Conservation (phyloP, 2,329 filamentous ascomycete species). For the Parastagonospora nodorum region DNA sequence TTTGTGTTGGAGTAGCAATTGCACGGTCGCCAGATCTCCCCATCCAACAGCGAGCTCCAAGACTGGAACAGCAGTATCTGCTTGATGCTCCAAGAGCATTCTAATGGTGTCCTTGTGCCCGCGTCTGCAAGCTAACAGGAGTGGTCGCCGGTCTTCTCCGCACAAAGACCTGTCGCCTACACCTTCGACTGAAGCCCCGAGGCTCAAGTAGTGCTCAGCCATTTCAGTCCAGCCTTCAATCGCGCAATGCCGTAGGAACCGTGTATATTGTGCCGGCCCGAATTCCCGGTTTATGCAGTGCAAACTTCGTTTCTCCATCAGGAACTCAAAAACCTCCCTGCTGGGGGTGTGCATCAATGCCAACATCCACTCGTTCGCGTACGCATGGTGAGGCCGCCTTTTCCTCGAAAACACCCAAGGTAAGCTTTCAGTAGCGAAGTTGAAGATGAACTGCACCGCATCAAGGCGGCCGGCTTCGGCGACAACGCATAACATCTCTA, state of each 20-base stretch:
- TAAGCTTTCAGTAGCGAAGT: not conserved
- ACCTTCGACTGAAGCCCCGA: slow-evolving; percentile 5
- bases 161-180: no score
- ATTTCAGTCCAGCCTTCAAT: slow-evolving; percentile 5
- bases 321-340: not conserved
- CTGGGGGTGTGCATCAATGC: slow-evolving; percentile 2
- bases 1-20: not conserved
- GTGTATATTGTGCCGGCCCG: slow-evolving; percentile 1
- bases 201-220: slow-evolving; percentile 1
- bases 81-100: not conserved
- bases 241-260: slow-evolving; percentile 2
- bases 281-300: slow-evolving; percentile 40
- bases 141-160: not conserved
- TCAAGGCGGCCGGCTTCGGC: not conserved
- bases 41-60: not conserved
- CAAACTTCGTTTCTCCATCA: slow-evolving; percentile 1
- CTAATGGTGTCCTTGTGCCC: not conserved
- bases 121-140: not conserved
- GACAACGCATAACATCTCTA: no score
- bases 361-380: not conserved
- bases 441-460: not conserved
- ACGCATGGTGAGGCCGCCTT: not conserved
- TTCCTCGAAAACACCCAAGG: not conserved
- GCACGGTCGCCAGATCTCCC: not conserved
- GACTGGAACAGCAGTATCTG: not conserved